Conservation (phyloP, 768 basidiomycete species). For the Amyloporia xantha region DNA sequence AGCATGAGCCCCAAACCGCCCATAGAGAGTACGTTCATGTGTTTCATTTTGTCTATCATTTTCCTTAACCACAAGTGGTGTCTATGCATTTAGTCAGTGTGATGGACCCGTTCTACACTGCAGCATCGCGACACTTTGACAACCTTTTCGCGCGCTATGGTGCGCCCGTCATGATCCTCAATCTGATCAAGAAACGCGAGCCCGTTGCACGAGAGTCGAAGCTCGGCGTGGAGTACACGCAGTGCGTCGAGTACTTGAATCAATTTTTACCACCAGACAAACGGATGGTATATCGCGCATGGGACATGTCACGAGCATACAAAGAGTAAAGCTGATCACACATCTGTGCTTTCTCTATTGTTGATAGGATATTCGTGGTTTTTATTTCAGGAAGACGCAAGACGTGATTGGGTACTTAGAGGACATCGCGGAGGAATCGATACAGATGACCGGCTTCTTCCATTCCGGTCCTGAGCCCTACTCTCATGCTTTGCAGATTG, state of each 20-base stretch:
- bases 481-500: conserved; percentile 53
- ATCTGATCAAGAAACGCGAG: conserved; percentile 86
- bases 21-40: conserved; percentile 74
- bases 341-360: conserved; percentile 3
- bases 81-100: conserved; percentile 59
- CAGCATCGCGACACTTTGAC: conserved; percentile 91
- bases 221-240: conserved; percentile 82
- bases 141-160: conserved; percentile 88
- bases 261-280: conserved; percentile 86
- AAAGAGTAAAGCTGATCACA: too few species aligned
- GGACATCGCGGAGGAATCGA: conserved; percentile 89
- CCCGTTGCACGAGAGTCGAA: conserved; percentile 83
- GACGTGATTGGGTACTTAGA: conserved; percentile 95
- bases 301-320: conserved; percentile 95
- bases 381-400: conserved; percentile 82
- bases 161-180: conserved; percentile 82
- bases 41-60: background rate
- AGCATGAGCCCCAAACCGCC: conserved; percentile 91
- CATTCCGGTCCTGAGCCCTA: conserved; percentile 88
- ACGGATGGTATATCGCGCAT: conserved; percentile 87
- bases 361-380: background rate
- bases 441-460: conserved; percentile 90
- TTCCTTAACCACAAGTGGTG: too few species aligned
- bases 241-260: conserved; percentile 90
- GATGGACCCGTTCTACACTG: conserved; percentile 91